phyloP scores from a whole-genome alignment of 2,329 filamentous ascomycete genomes.

The Apiospora aurea region DNA sequence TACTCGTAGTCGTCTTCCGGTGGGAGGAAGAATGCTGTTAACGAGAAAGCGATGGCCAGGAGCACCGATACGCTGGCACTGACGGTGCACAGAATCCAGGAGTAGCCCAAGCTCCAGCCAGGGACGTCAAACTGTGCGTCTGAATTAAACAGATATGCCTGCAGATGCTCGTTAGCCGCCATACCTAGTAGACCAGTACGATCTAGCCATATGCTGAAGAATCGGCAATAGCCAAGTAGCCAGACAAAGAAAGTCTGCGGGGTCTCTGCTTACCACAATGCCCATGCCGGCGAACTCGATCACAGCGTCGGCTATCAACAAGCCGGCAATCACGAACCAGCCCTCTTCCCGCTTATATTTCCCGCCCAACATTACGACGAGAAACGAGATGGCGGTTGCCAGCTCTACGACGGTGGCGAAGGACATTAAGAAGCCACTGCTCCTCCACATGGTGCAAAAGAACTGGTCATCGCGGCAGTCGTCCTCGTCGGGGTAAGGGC shows the following conservation, averaged over 20 bases:
- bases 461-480: constrained; percentile 74
- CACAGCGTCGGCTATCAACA: constrained; percentile 71
- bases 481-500: constrained; percentile 69
- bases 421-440: constrained; percentile 85
- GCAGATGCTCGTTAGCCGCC: neutral
- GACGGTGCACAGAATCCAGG: constrained; percentile 74
- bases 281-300: constrained; percentile 80
- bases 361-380: constrained; percentile 79
- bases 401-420: constrained; percentile 85
- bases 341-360: constrained; percentile 81
- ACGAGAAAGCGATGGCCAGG: constrained; percentile 64
- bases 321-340: constrained; percentile 76
- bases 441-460: constrained; percentile 94
- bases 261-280: constrained; percentile 72
- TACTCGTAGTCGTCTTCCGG: constrained; percentile 88
- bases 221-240: neutral
- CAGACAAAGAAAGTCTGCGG: neutral
- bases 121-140: constrained; percentile 81
- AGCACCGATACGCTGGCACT: constrained; percentile 62
- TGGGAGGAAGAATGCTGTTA: constrained; percentile 74
- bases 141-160: constrained; percentile 86
- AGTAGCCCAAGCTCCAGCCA: constrained; percentile 81
- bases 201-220: neutral
- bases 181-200: neutral
- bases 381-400: constrained; percentile 79